Evolutionary conservation across 306 rosid species (phyloP).

Genomic region (Prunus kanzakura): DNA sequence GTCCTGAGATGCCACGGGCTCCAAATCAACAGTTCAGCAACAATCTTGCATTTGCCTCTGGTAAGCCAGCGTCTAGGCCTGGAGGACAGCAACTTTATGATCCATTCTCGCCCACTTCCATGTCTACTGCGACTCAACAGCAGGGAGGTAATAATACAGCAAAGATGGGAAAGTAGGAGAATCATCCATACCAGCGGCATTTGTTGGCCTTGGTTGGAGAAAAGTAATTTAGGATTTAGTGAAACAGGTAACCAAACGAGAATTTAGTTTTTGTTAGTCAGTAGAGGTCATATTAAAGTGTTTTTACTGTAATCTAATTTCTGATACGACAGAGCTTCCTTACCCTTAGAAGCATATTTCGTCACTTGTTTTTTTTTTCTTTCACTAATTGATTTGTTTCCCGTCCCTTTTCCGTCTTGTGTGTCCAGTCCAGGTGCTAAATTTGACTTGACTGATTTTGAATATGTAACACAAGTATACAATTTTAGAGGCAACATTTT

Average conservation of each 20-base stretch:
- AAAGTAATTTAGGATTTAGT: not conserved
- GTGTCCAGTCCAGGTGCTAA: not conserved
- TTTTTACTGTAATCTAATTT: slow-evolving; percentile 1
- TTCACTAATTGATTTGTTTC: too few relatives aligned
- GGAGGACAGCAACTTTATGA: slow-evolving; percentile 82
- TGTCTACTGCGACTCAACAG: slow-evolving; percentile 31
- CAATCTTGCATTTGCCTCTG: slow-evolving; percentile 39
- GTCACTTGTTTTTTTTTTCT: not conserved
- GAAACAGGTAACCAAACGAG: not conserved
- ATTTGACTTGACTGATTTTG: not conserved
- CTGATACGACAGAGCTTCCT: not conserved
- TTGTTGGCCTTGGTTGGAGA: not conserved
- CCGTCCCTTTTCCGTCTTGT: too few relatives aligned
- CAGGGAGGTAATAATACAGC: slow-evolving; percentile 45
- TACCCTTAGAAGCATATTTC: not conserved
- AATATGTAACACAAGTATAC: not conserved
- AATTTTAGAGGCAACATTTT: not conserved
- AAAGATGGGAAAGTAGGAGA: slow-evolving; percentile 24
- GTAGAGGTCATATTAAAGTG: not conserved
- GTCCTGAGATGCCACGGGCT: slow-evolving; percentile 36
- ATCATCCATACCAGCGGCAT: slow-evolving; percentile 1
- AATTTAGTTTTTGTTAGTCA: not conserved
- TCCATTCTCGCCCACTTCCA: slow-evolving; percentile 87
- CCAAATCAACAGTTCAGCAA: slow-evolving; percentile 47
- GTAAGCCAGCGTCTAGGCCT: slow-evolving; percentile 40